Conservation (phyloP, 192 early-diverging fungal genomes). For the Linnemannia schmuckeri region DNA sequence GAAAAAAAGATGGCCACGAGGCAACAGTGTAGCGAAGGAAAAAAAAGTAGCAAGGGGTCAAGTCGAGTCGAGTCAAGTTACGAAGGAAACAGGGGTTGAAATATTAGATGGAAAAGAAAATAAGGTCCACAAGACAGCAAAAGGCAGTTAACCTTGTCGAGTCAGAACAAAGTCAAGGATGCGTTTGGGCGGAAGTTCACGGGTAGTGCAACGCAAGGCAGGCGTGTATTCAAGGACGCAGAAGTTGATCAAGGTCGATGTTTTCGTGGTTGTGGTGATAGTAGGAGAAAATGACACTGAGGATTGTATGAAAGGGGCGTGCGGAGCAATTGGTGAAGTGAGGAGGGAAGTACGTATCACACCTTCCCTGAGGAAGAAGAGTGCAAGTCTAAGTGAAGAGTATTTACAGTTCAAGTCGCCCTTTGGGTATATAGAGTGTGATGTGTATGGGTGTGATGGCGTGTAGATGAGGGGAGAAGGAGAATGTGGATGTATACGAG, state of each 20-base stretch:
- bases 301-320: neutral
- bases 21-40: neutral
- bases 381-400: neutral
- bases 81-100: neutral
- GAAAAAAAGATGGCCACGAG: neutral
- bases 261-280: neutral
- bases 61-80: neutral
- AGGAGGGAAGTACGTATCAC: neutral
- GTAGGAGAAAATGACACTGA: neutral
- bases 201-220: neutral
- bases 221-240: no score
- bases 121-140: neutral
- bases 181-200: neutral
- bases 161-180: neutral
- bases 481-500: neutral
- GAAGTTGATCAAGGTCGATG: no score
- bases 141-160: neutral
- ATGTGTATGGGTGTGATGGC: neutral
- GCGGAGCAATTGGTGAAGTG: neutral
- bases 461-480: neutral
- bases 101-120: neutral
- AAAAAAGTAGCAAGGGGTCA: neutral
- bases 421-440: neutral
- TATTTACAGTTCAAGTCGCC: slow-evolving; percentile 5
- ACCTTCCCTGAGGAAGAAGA: neutral